Conservation (phyloP, 305 asterid species). For the Stenogyne calaminthoides region DNA sequence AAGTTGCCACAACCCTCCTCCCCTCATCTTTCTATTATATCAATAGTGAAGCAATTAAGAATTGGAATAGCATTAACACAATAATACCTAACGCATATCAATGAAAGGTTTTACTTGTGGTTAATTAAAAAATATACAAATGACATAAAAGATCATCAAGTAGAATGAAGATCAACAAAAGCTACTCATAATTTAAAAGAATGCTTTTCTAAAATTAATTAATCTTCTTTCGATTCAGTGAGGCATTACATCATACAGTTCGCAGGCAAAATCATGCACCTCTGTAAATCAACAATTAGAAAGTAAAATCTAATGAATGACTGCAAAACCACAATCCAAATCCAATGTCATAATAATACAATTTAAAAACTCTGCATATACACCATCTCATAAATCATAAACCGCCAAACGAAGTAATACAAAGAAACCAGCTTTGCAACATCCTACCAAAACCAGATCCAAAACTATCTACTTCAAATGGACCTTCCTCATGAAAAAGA, state of each 20-base stretch:
- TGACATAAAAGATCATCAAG: slow-evolving; percentile 2
- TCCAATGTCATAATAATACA: slow-evolving; percentile 17
- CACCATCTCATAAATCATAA: slow-evolving; percentile 10
- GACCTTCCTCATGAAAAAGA: slow-evolving; percentile 16
- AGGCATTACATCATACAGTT: slow-evolving; percentile 30
- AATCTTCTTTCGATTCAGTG: slow-evolving; percentile 8
- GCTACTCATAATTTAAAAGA: neutral
- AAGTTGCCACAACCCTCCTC: slow-evolving; percentile 95
- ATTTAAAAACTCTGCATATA: neutral
- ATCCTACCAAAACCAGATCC: slow-evolving; percentile 38
- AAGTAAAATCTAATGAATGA: slow-evolving; percentile 1
- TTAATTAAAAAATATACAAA: neutral
- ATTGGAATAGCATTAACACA: neutral
- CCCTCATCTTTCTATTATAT: slow-evolving; percentile 64
- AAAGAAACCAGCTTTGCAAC: neutral
- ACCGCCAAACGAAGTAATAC: slow-evolving; percentile 23
- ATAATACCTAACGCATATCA: neutral
- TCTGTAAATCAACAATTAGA: neutral
- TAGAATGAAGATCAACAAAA: neutral
- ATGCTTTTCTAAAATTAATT: neutral
- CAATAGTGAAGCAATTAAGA: slow-evolving; percentile 16
- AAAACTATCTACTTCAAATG: slow-evolving; percentile 14
- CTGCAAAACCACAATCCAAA: slow-evolving; percentile 24
- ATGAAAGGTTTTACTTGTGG: neutral
- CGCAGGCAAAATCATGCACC: slow-evolving; percentile 4